Conservation (phyloP, 116 monocot genomes). For the Phalaenopsis hybrid region DNA sequence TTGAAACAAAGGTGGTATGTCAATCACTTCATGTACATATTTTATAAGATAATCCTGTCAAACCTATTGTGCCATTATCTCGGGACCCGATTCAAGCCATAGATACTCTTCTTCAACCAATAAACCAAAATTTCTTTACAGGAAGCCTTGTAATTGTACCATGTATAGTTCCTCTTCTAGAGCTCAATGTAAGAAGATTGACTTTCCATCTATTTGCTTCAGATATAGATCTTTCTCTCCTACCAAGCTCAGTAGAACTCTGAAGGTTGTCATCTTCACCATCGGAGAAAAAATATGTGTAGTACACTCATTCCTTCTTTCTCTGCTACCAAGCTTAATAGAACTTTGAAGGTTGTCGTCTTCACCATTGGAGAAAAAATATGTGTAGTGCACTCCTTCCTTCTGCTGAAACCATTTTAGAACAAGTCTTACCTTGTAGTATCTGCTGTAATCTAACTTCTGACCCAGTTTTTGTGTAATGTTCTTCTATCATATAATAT, state of each 20-base stretch:
- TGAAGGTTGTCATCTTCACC: neutral
- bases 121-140: neutral
- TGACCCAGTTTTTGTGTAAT: neutral
- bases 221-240: neutral
- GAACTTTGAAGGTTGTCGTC: too few relatives aligned
- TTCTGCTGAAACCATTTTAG: neutral
- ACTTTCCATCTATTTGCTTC: neutral
- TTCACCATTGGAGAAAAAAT: too few relatives aligned
- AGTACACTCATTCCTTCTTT: too few relatives aligned
- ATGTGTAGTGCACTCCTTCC: too few relatives aligned
- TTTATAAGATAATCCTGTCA: neutral
- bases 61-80: neutral
- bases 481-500: neutral
- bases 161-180: neutral
- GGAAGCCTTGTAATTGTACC: neutral
- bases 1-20: neutral
- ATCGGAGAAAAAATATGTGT: neutral
- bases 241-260: neutral
- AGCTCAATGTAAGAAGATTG: too few relatives aligned
- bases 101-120: neutral
- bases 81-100: neutral
- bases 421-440: constrained; percentile 4
- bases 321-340: too few relatives aligned
- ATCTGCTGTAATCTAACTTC: neutral
- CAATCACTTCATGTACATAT: neutral